Conservation (phyloP, 108 stramenopile genomes). For the Cafeteria roenbergensis region DNA sequence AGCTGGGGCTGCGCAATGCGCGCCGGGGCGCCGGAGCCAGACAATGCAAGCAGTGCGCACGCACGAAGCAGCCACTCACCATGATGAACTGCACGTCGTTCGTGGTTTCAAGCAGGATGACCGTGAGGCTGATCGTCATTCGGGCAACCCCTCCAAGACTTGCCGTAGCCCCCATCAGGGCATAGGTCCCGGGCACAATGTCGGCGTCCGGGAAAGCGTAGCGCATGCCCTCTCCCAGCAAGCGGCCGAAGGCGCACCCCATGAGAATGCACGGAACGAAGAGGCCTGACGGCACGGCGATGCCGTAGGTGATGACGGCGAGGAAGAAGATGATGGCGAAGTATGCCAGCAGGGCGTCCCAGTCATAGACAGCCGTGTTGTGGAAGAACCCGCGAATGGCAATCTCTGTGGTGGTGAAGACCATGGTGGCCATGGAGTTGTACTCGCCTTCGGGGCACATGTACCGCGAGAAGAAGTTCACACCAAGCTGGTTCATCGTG, state of each 20-base stretch:
- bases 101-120: constrained; percentile 88
- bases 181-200: constrained; percentile 78
- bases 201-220: not conserved
- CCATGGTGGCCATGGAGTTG: constrained; percentile 46
- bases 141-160: constrained; percentile 89
- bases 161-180: constrained; percentile 84
- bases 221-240: constrained; percentile 28
- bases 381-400: constrained; percentile 46
- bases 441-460: not conserved
- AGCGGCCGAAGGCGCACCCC: constrained; percentile 46
- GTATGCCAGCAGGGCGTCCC: constrained; percentile 32
- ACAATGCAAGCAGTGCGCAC: too few species aligned
- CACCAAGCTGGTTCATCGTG: not conserved
- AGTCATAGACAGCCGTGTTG: constrained; percentile 29
- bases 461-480: constrained; percentile 1
- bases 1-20: too few species aligned
- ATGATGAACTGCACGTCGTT: constrained; percentile 91
- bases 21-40: too few species aligned
- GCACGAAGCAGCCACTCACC: too few species aligned
- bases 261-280: constrained; percentile 53
- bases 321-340: constrained; percentile 40
- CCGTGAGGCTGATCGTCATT: constrained; percentile 94
- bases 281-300: constrained; percentile 53
- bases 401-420: constrained; percentile 41
- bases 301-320: constrained; percentile 47